phyloP scores from a whole-genome alignment of 306 rosid genomes.

The Cucurbita moschata region DNA sequence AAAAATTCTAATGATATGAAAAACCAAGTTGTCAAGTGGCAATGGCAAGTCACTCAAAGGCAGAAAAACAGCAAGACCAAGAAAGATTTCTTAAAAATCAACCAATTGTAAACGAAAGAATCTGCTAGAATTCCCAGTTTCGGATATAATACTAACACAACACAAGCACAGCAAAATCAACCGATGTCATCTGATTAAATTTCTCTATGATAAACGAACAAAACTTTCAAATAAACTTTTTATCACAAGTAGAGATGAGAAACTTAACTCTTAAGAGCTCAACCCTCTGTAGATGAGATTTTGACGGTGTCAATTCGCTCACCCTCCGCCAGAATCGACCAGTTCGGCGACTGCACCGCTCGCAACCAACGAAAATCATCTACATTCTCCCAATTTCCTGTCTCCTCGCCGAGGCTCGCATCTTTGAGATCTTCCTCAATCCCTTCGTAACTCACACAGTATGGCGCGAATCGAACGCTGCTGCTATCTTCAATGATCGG shows the following conservation, averaged over 20 bases:
- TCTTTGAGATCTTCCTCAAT: slow-evolving; percentile 51
- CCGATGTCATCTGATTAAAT: neutral
- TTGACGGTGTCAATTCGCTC: slow-evolving; percentile 40
- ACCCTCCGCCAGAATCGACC: slow-evolving; percentile 59
- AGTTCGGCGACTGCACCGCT: slow-evolving; percentile 65
- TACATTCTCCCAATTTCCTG: slow-evolving; percentile 71
- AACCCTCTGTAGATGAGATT: slow-evolving; percentile 7
- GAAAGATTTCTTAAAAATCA: neutral
- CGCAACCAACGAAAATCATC: slow-evolving; percentile 83
- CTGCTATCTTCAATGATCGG: slow-evolving; percentile 66
- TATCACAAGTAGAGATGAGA: too few species aligned
- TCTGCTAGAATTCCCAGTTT: neutral
- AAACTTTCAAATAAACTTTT: neutral
- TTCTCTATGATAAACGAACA: neutral
- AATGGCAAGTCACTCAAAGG: neutral
- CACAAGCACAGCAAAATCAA: neutral
- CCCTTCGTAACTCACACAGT: slow-evolving; percentile 51
- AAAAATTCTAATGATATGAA: neutral
- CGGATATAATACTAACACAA: neutral
- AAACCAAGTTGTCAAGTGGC: neutral
- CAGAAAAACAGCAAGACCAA: neutral
- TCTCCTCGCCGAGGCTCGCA: slow-evolving; percentile 45
- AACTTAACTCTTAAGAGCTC: neutral
- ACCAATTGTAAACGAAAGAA: neutral
- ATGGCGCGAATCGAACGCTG: slow-evolving; percentile 62